A percentile compares a stretch with the other conserved stretches of the same genome.
phyloP scores from a whole-genome alignment of 176 grass and related monocot species.

The Oryza nivara region DNA sequence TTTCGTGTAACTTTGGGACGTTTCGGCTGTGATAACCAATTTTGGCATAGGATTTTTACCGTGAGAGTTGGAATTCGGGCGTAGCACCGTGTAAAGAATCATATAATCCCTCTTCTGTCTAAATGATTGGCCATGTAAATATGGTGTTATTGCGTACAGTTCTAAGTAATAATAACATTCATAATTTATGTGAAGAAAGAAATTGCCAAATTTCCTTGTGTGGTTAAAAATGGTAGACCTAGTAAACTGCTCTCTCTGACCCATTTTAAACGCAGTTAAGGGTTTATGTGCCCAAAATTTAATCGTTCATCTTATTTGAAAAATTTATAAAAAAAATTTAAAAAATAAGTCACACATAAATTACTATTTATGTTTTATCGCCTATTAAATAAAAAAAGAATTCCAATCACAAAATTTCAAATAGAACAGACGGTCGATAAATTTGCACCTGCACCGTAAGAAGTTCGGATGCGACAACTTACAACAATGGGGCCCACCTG shows the following conservation, averaged over 20 bases:
- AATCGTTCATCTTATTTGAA: too few species aligned
- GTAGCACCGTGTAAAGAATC: constrained; percentile 19
- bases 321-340: too few species aligned
- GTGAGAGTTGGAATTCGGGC: neutral
- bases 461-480: too few species aligned
- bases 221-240: neutral
- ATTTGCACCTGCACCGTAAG: too few species aligned
- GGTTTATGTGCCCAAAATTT: too few species aligned
- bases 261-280: too few species aligned
- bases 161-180: neutral
- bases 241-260: neutral
- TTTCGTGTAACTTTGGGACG: neutral
- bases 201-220: neutral
- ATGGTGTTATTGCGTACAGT: neutral
- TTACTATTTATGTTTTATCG: too few species aligned
- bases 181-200: neutral
- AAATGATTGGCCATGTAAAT: constrained; percentile 39
- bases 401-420: too few species aligned
- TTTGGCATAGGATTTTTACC: constrained; percentile 40
- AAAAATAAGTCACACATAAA: too few species aligned
- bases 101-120: neutral
- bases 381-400: too few species aligned
- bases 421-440: too few species aligned
- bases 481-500: neutral
- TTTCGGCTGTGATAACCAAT: constrained; percentile 11